phyloP scores from a whole-genome alignment of 345 rosid species.

The Noccaea bulbosa region DNA sequence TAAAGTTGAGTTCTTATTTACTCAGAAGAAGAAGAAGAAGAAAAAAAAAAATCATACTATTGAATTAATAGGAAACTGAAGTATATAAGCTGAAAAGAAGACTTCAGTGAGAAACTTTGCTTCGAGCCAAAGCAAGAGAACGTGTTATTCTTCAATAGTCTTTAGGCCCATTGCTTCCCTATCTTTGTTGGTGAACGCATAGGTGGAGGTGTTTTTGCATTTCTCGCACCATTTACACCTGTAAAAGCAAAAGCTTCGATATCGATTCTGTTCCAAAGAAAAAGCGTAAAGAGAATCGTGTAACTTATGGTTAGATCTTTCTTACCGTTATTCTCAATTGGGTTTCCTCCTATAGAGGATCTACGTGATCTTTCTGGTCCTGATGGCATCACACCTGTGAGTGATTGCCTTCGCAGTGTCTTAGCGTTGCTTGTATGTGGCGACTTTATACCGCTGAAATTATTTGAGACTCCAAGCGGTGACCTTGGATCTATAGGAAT shows the following conservation, averaged over 20 bases:
- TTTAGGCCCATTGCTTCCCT: constrained; percentile 53
- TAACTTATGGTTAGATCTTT: constrained; percentile 18
- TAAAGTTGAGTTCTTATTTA: constrained; percentile 40
- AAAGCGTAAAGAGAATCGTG: background rate
- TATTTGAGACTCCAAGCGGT: constrained; percentile 44
- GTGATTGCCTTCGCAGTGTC: constrained; percentile 72
- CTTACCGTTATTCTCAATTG: constrained; percentile 54
- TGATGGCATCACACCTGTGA: constrained; percentile 59
- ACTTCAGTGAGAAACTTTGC: constrained; percentile 40
- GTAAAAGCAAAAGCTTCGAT: constrained; percentile 4
- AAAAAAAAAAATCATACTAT: background rate
- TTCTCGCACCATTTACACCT: constrained; percentile 57
- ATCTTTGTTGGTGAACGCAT: constrained; percentile 51
- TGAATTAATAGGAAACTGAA: constrained; percentile 16
- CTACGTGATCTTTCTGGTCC: constrained; percentile 60
- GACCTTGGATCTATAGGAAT: constrained; percentile 50
- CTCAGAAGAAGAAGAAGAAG: constrained; percentile 5
- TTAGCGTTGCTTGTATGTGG: constrained; percentile 55
- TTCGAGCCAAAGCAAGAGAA: constrained; percentile 57
- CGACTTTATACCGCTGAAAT: constrained; percentile 47
- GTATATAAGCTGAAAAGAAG: constrained; percentile 16
- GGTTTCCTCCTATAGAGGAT: constrained; percentile 82
- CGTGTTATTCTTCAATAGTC: constrained; percentile 23
- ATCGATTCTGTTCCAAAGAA: constrained; percentile 5
- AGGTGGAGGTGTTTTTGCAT: constrained; percentile 84